These are phyloP conservation scores for Lineolata rhizophorae DNA, from an alignment of 495 filamentous ascomycete species.

Conservation along the genomic window DNA sequence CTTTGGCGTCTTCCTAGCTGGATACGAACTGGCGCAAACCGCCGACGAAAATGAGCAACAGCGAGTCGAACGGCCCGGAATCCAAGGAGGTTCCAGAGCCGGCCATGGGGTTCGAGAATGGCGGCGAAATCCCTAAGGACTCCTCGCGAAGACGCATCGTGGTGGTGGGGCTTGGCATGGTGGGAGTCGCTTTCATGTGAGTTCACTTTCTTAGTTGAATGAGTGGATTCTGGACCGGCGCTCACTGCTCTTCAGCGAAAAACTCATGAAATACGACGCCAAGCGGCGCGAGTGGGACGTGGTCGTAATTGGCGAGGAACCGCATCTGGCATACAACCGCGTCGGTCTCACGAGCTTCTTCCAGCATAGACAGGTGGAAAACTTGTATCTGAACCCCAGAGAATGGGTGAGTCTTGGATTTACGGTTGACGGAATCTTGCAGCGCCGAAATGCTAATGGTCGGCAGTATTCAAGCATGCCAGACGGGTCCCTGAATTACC, in stretches of 20 bases:
- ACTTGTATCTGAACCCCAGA: conserved; percentile 69
- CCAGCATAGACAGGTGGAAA: conserved; percentile 71
- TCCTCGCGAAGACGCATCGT: conserved; percentile 44
- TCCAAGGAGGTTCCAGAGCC: conserved; percentile 15
- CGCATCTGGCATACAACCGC: conserved; percentile 84
- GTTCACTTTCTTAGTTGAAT: conserved; percentile 9
- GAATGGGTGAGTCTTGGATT: conserved; percentile 48
- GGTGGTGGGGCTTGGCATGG: conserved; percentile 86
- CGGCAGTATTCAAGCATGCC: conserved; percentile 31
- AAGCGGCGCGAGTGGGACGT: conserved; percentile 62
- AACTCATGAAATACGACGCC: conserved; percentile 69
- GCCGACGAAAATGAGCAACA: too few relatives aligned
- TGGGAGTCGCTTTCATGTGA: conserved; percentile 84
- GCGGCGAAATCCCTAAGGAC: conserved; percentile 10
- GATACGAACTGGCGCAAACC: too few relatives aligned
- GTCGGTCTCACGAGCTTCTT: conserved; percentile 93
- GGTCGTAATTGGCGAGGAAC: conserved; percentile 79
- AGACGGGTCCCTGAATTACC: conserved; percentile 53
- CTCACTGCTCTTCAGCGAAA: conserved; percentile 35
- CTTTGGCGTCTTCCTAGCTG: too few relatives aligned
- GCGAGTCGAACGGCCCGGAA: conserved; percentile 16
- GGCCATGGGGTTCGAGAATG: conserved; percentile 7
- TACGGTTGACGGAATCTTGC: neutral
- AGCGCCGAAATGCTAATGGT: neutral
- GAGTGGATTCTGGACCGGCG: neutral